Base-by-base conservation (phyloP, 805 yeast species). In the Cyberlindnera mississippiensis region DNA sequence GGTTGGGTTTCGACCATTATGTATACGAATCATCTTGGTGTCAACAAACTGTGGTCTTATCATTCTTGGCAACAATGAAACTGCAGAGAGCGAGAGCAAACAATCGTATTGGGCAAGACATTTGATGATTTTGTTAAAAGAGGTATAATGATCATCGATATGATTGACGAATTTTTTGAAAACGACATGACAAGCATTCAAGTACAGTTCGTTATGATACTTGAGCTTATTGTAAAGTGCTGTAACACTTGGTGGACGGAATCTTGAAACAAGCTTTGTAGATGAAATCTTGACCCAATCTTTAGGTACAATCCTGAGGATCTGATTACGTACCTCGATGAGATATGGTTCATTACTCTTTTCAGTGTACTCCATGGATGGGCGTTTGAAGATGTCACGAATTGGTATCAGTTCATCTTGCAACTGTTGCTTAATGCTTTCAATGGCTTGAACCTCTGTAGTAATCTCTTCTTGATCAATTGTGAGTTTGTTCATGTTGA, bases 1-100 rank as follows among this genome's bases (percentile, higher is more conserved):
- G 19, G 88, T 87, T n/a, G 87, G 64, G 61, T 93, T 97, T 18
- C 96, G 69, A 0, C 97, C 97, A 0, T 72, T 74, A 2, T 59
- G 56, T 7, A 89, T 72, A 1, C 72, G 64, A 7, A 83, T 67
- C 18, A 59, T 62, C 1, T 71, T 67, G 2, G 76, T 63, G 10
- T 75, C 66, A 19, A 74, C 73, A 28, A 91, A 66, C 6, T 52
- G 63, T 0, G 99, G 99, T 41, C 87, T 64, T 0, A 74, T 76
- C 40, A 89, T 70, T 28, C 74, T 65, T 38, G 73, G 72, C 48
- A 85, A 93, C 11, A 65, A 60, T 0, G 97, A 84, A 8, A 88
- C 64, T 0, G 68, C 63, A 0, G 95, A 80, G 56, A 91, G 80
- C 0, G 95, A 82, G 11, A 80, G 64, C 1, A 85, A 65, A 2